A percentile compares a stretch with the other conserved stretches of the same genome.
These are phyloP conservation scores for Ambrosia trifida DNA, from an alignment of 129 eudicot genomes.

Conservation along the genomic window DNA sequence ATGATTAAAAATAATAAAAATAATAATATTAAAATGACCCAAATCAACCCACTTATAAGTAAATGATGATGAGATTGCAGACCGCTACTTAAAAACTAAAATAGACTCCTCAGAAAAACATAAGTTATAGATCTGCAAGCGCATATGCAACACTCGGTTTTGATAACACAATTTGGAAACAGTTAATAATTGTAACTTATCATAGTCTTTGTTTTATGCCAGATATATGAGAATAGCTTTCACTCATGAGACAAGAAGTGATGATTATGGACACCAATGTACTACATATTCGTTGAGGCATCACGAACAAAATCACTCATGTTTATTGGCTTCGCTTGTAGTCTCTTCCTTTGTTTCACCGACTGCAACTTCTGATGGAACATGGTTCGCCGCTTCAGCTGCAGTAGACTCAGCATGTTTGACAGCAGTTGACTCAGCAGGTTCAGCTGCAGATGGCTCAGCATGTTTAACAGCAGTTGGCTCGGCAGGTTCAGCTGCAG, in stretches of 20 bases:
- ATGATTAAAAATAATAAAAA: background rate
- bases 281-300: constrained; percentile 20
- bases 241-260: constrained; percentile 21
- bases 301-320: constrained; percentile 25
- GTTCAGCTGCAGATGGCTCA: background rate
- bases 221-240: constrained; percentile 13
- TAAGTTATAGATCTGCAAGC: background rate
- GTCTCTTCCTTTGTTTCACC: constrained; percentile 52
- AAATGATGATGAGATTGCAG: too few species aligned
- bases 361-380: constrained; percentile 42
- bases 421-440: background rate
- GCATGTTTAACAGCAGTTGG: background rate
- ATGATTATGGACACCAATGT: constrained; percentile 30
- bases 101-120: background rate
- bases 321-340: constrained; percentile 26
- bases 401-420: background rate
- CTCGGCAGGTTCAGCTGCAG: background rate
- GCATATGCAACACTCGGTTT: background rate
- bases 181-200: background rate
- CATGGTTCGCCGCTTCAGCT: constrained; percentile 26
- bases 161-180: background rate
- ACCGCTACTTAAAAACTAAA: too few species aligned
- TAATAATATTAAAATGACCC: too few species aligned
- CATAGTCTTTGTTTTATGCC: constrained; percentile 18
- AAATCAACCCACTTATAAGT: constrained; percentile 2